phyloP scores from a whole-genome alignment of 2,329 filamentous ascomycete species.

The Xylariaceae sp. region DNA sequence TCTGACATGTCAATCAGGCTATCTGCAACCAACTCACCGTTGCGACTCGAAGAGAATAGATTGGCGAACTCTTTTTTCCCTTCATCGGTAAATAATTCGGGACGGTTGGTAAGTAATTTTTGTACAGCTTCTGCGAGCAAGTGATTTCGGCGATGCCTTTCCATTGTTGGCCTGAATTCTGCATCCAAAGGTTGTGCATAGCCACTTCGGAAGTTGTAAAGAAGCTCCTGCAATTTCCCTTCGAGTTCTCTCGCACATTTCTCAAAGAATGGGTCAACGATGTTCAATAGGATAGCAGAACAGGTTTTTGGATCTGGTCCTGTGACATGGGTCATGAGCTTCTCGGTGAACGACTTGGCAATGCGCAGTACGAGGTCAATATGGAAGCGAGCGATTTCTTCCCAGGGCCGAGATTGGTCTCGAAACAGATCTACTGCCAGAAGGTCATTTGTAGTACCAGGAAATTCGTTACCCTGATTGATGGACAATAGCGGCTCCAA shows the following conservation, averaged over 20 bases:
- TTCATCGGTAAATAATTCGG: conserved; percentile 26
- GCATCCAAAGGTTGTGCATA: conserved; percentile 34
- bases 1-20: conserved; percentile 43
- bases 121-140: conserved; percentile 17
- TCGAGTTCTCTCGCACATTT: conserved; percentile 28
- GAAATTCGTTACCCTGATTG: conserved; percentile 41
- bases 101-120: conserved; percentile 19
- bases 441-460: conserved; percentile 36
- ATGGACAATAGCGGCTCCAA: conserved; percentile 34
- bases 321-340: conserved; percentile 34
- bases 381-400: conserved; percentile 36
- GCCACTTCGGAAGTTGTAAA: conserved; percentile 37
- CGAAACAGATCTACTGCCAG: conserved; percentile 40
- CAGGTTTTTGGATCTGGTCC: conserved; percentile 27
- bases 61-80: conserved; percentile 19
- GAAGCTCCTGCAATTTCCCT: conserved; percentile 39
- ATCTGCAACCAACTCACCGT: conserved; percentile 35
- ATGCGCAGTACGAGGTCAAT: conserved; percentile 31
- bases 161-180: conserved; percentile 29
- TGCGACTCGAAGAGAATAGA: not conserved
- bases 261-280: conserved; percentile 29
- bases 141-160: conserved; percentile 15
- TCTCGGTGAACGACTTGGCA: conserved; percentile 37
- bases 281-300: conserved; percentile 24
- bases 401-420: conserved; percentile 39